Evolutionary conservation across 2,329 filamentous ascomycete genomes (phyloP).

Genomic region (Aspergillus neoniger): DNA sequence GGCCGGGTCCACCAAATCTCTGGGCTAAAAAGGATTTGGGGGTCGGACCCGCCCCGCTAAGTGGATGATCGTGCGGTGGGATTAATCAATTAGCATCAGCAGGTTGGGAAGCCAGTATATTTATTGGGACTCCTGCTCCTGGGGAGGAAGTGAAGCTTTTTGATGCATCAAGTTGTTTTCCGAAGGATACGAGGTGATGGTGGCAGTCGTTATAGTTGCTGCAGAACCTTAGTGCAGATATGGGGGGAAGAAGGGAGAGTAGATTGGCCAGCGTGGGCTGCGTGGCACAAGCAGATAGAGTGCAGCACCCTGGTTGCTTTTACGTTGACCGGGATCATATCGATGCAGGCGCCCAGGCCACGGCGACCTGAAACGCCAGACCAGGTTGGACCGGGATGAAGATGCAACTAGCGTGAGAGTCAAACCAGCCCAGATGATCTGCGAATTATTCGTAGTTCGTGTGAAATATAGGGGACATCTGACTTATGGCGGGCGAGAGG

Average conservation of each 20-base stretch:
- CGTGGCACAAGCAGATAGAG: neutral
- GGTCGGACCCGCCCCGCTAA: constrained; percentile 6
- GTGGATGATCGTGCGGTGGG: constrained; percentile 7
- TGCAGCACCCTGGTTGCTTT: neutral
- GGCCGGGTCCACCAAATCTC: constrained; percentile 14
- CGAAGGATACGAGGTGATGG: neutral
- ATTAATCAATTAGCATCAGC: constrained; percentile 4
- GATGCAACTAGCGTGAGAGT: constrained; percentile 4
- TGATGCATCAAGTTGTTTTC: neutral
- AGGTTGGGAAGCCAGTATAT: neutral
- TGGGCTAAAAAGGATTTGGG: constrained; percentile 12
- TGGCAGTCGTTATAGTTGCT: neutral
- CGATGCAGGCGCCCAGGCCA: neutral
- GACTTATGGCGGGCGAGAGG: neutral
- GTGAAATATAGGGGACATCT: neutral
- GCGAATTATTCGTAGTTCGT: neutral
- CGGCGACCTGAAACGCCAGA: constrained; percentile 8
- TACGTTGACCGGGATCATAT: constrained; percentile 4
- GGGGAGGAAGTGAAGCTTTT: neutral
- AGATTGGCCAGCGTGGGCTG: neutral
- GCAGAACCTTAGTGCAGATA: neutral
- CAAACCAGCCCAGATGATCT: constrained; percentile 8
- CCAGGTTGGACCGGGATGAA: neutral
- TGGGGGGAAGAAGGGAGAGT: neutral
- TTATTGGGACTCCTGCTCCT: neutral